A percentile compares a stretch with the other conserved stretches of the same genome.
These are phyloP conservation scores for Apiospora marii DNA, from an alignment of 2,329 filamentous ascomycete genomes.

Conservation along the genomic window DNA sequence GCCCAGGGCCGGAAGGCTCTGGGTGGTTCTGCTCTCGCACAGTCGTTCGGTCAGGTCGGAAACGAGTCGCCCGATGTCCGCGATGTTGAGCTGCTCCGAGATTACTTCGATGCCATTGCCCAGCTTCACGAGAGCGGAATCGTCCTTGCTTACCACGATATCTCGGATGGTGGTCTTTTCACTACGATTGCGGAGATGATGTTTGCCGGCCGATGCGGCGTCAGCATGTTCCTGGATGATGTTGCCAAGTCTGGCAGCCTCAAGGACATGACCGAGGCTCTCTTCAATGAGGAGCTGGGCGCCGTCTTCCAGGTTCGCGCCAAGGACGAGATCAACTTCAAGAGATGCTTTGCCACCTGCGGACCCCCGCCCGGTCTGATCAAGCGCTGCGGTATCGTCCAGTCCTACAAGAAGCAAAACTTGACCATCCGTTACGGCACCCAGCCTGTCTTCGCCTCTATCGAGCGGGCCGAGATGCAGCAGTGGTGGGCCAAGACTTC, in stretches of 20 bases:
- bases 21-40: slow-evolving; percentile 90
- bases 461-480: slow-evolving; percentile 78
- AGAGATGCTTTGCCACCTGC: slow-evolving; percentile 88
- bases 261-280: slow-evolving; percentile 73
- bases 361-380: slow-evolving; percentile 84
- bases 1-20: slow-evolving; percentile 81
- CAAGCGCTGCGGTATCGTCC: slow-evolving; percentile 82
- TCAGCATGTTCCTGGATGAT: slow-evolving; percentile 83
- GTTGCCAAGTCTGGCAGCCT: slow-evolving; percentile 69
- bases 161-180: slow-evolving; percentile 90
- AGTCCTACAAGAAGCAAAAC: slow-evolving; percentile 73
- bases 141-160: slow-evolving; percentile 93
- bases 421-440: slow-evolving; percentile 78
- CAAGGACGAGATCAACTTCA: slow-evolving; percentile 84
- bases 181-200: slow-evolving; percentile 96
- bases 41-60: slow-evolving; percentile 87
- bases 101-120: slow-evolving; percentile 88
- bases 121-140: slow-evolving; percentile 64
- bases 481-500: slow-evolving; percentile 90
- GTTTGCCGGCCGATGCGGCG: slow-evolving; percentile 91
- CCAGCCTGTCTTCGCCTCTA: slow-evolving; percentile 68
- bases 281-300: slow-evolving; percentile 97
- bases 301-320: slow-evolving; percentile 95
- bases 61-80: slow-evolving; percentile 86
- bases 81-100: slow-evolving; percentile 79